Evolutionary conservation across 2,329 filamentous ascomycete genomes (phyloP), one percentile per base, ranked within the genome.

Genomic region (Penicillium glabrum): DNA sequence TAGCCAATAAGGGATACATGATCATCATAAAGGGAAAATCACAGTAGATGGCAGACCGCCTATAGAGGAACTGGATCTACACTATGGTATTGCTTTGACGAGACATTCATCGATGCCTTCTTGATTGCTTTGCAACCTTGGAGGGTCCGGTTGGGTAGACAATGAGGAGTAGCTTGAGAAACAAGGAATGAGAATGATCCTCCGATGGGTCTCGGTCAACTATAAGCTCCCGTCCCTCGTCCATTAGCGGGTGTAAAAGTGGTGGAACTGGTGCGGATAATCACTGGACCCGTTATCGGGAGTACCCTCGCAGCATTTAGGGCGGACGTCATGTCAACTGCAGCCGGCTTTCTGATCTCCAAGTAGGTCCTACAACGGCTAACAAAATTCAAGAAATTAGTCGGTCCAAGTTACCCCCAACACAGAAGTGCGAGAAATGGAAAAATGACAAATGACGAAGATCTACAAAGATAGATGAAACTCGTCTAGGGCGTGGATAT

Each of bases 401-500:
- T 59, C 55, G 3, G 35, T 67, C 13, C 65, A 68, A 53, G 46
- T 67, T 2, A 58, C 58, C 1, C 46, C 67, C 2, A 67, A 67
- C 29, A 59, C 64, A 1, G 64, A 60, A 23, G 62, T 64, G 44
- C 62, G 65, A 14, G 67, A 65, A 0, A 60, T 68, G 9, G 61
- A 68, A 24, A 86, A 59, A 76, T 84, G 35, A 74, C 75, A 43
- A 71, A 76, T 3, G 61, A 72, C 2, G 79, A 19, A 19, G 19
- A 80, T 46, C 74, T 72, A 54, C 64, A 7, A 19, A 19, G 19
- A 19, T 67, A 83, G 0, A 66, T 71, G 2, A 67, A 73, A 5
- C 73, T 84, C 2, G 63, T 84, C 11, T 62, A 66, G 5, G 78
- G 80, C 1, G 81, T 78, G 1, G 83, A 86, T 63, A 77, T 84